Evolutionary conservation across 1,139 yeast species (phyloP), one percentile per base, ranked within the genome.

Genomic region (Pichia inconspicua): DNA sequence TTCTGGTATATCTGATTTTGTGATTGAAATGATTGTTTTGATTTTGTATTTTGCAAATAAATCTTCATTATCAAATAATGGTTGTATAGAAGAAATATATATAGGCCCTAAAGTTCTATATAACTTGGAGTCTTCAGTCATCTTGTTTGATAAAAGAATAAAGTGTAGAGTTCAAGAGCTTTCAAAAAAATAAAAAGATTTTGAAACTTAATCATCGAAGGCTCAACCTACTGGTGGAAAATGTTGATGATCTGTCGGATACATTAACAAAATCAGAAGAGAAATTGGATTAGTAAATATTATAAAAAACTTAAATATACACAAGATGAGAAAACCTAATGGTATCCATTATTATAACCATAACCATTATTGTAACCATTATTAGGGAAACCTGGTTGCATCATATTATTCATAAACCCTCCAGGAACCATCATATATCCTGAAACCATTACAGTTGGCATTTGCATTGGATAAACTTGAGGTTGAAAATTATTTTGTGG

Each of bases 11-110:
- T 72, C 71, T 15, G 88, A 90, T 43, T 79, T 75, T 27, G 87
- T 65, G 0, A 83, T 75, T 0, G 95, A 82, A 25, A 90, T 65
- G 10, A 90, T 75, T 60, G 83, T 86, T 0, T 86, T 75, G 40
- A 90, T 82, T 12, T 74, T 73, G 55, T 72, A 66, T 25, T 71
- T 67, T 10, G 64, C 63, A 32, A 63, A 64, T 36, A 82, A 59
- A 46, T 80, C 77, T 8, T 68, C 66, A 42, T 62, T 70, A 11
- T 70, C 64, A 22, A 69, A 63, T 15, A 83, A 63, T 1, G 86
- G 84, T 39, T 73, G 76, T 34, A 78, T 68, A 0, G 84, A 74
- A 7, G 88, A 81, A 27, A 84, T 60, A 62, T 77, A 80, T 2
- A 84, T 70, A 3, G 80, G 82, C 14, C 92, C 92, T 12, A 84